Evolutionary conservation across 192 early-diverging fungal species (phyloP).

Genomic region (Pilaira anomala): DNA sequence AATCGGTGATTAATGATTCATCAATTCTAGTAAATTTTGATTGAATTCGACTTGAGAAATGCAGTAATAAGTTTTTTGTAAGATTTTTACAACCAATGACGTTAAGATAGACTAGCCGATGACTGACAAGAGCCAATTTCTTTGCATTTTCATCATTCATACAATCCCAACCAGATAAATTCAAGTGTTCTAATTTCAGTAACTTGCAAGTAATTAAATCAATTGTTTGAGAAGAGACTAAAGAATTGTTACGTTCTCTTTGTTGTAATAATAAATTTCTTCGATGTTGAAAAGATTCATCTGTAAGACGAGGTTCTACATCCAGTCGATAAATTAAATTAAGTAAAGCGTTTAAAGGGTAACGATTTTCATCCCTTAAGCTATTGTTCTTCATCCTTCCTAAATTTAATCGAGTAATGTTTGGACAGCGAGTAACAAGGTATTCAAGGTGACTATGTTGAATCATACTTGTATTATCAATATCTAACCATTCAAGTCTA

Average conservation of each 20-base stretch:
- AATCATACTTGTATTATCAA: slow-evolving; percentile 31
- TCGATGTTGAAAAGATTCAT: slow-evolving; percentile 1
- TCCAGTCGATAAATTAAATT: slow-evolving; percentile 2
- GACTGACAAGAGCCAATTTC: slow-evolving; percentile 5
- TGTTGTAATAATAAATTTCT: neutral
- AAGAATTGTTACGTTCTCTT: neutral
- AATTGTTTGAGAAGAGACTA: slow-evolving; percentile 8
- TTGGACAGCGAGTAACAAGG: slow-evolving; percentile 28
- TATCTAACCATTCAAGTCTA: slow-evolving; percentile 40
- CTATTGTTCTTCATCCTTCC: neutral
- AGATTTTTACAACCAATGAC: slow-evolving; percentile 39
- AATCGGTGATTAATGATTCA: too few species aligned
- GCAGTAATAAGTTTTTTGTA: slow-evolving; percentile 28
- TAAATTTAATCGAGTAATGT: slow-evolving; percentile 33
- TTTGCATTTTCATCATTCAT: slow-evolving; percentile 5
- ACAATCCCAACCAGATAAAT: slow-evolving; percentile 19
- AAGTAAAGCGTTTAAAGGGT: slow-evolving; percentile 17
- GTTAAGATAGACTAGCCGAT: slow-evolving; percentile 7
- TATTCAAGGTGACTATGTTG: slow-evolving; percentile 9
- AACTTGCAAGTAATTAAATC: slow-evolving; percentile 5
- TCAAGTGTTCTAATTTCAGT: slow-evolving; percentile 1
- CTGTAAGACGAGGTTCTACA: neutral
- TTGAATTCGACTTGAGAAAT: slow-evolving; percentile 5
- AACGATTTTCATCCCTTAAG: neutral
- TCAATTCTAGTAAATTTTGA: too few species aligned